phyloP scores from a whole-genome alignment of 2,329 filamentous ascomycete species.

The Rutstroemia sp. region DNA sequence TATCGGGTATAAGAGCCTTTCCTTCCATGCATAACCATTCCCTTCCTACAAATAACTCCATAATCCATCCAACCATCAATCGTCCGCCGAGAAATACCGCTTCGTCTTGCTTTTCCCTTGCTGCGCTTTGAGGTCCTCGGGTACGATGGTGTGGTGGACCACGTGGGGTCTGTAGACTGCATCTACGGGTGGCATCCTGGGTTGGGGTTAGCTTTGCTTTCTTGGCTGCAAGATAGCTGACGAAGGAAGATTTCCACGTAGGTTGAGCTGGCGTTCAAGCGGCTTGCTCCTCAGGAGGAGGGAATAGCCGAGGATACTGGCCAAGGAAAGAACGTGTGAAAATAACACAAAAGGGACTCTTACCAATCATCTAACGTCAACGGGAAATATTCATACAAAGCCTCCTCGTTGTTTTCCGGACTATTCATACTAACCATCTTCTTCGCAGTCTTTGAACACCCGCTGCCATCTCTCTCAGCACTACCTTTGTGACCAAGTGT shows the following conservation, averaged over 20 bases:
- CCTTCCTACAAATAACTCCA: background rate
- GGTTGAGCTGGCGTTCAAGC: background rate
- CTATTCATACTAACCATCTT: conserved; percentile 39
- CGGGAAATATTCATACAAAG: conserved; percentile 92
- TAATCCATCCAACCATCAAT: conserved; percentile 12
- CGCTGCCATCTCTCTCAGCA: conserved; percentile 24
- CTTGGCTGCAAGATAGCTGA: background rate
- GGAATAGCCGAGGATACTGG: background rate
- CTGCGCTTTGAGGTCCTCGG: conserved; percentile 62
- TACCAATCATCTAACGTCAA: conserved; percentile 81
- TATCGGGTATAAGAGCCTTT: too few relatives aligned
- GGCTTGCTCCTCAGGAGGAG: background rate
- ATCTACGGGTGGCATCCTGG: conserved; percentile 73
- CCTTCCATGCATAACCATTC: background rate
- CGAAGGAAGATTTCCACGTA: too few relatives aligned
- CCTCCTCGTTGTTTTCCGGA: conserved; percentile 68
- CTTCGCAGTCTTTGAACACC: conserved; percentile 30
- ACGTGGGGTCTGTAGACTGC: conserved; percentile 88
- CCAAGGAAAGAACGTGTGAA: background rate
- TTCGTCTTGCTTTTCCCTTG: conserved; percentile 60
- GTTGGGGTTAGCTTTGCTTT: conserved; percentile 20
- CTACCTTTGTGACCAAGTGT: background rate
- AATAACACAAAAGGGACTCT: conserved; percentile 26
- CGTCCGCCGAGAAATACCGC: conserved; percentile 63
- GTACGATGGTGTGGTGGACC: conserved; percentile 76